These are phyloP conservation scores for Tetracladium setigerum DNA, from an alignment of 495 filamentous ascomycete species.

Conservation along the genomic window DNA sequence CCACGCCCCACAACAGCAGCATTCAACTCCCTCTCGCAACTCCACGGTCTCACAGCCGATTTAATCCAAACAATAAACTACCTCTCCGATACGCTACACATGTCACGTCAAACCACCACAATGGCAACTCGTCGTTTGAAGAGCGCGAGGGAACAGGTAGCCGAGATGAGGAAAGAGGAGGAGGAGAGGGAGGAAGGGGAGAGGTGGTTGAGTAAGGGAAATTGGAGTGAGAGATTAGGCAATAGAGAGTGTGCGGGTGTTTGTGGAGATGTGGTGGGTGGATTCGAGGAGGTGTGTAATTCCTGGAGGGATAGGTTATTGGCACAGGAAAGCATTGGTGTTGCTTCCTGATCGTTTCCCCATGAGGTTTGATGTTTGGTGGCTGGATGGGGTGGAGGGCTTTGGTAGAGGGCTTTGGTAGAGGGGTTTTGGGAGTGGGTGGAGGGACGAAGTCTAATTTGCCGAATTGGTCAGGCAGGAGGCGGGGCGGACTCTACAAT, in stretches of 20 bases:
- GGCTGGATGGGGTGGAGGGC: no score
- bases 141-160: slow-evolving; percentile 69
- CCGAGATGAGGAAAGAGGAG: slow-evolving; percentile 73
- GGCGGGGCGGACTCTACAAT: no score
- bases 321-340: slow-evolving; percentile 30
- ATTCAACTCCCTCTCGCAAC: slow-evolving; percentile 47
- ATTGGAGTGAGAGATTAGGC: slow-evolving; percentile 69
- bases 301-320: slow-evolving; percentile 42
- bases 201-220: slow-evolving; percentile 68
- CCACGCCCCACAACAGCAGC: slow-evolving; percentile 43
- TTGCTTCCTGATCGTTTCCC: background rate
- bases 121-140: slow-evolving; percentile 69
- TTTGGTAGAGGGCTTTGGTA: no score
- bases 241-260: slow-evolving; percentile 70
- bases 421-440: no score
- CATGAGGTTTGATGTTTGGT: no score
- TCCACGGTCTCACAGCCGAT: slow-evolving; percentile 65
- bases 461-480: no score
- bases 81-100: slow-evolving; percentile 87
- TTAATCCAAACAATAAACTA: slow-evolving; percentile 73
- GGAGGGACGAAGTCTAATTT: no score
- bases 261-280: slow-evolving; percentile 79
- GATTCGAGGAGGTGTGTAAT: slow-evolving; percentile 82
- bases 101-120: slow-evolving; percentile 80
- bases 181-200: slow-evolving; percentile 75